A percentile compares a stretch with the other conserved stretches of the same genome.
These are phyloP conservation scores for Saturnispora saitoi DNA, from an alignment of 805 yeast genomes.

Conservation along the genomic window DNA sequence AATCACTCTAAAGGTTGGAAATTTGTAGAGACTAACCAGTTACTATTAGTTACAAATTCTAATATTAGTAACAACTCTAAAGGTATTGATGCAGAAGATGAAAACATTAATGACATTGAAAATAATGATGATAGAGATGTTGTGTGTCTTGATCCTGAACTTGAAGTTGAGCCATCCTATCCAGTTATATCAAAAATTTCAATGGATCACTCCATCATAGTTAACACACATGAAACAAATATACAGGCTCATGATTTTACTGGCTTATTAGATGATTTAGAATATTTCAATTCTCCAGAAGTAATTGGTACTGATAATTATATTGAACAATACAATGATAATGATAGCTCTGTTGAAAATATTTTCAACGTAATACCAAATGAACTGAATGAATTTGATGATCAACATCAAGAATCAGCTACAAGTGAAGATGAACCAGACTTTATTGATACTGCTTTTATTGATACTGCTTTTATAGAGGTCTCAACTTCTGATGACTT, in stretches of 20 bases:
- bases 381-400: neutral
- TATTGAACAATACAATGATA: neutral
- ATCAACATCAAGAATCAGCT: neutral
- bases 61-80: no score
- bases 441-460: neutral
- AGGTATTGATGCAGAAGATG: no score
- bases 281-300: neutral
- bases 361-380: neutral
- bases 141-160: neutral
- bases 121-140: neutral
- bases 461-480: neutral
- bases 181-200: neutral
- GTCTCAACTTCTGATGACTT: neutral
- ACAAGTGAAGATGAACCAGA: neutral
- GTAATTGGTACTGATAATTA: neutral
- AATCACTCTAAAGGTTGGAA: neutral
- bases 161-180: neutral
- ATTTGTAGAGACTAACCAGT: neutral
- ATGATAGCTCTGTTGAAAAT: neutral
- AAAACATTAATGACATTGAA: neutral
- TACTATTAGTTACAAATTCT: neutral
- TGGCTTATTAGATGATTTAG: constrained; percentile 3
- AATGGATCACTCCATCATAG: neutral
- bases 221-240: neutral
- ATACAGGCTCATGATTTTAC: neutral